Base-by-base conservation (phyloP, 2,329 filamentous ascomycete species). In the Ceratocystis cubensis region DNA sequence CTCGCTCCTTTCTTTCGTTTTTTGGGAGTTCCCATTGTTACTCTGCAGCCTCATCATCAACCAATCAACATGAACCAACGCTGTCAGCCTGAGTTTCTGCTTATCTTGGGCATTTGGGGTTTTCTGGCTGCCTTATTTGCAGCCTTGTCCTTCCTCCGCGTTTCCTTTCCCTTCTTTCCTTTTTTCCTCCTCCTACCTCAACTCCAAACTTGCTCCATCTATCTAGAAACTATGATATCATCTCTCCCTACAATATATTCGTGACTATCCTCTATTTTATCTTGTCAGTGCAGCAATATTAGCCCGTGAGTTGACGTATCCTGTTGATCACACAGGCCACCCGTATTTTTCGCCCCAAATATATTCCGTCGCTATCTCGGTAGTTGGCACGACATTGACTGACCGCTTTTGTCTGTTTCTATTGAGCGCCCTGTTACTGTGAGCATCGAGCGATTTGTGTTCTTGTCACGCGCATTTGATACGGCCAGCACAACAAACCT, bases 131-230 rank as follows among this genome's bases (percentile, higher is more conserved):
- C 20, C 48, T 4, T 25, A 53, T 53, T 10, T 25, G 4, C 33
- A 37, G 33, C 25, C 48, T 53, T 25, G 48, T 53, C 48, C 8
- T 15, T 28, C 20, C 48, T 53, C 20, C 10, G 25, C 28, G 8
- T 28, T 53, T 28, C 8, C 48, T 5, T 48, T 48, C 20, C 20
- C n/a, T 33, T 33, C 57, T 22, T 37, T 13, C 8, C 7, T 1
- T 44, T 44, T 44, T 48, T 87, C 50, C 74, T 28, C 10, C 20
- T 53, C 3, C 3, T 10, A 4, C 3, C 48, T 53, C 5, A n/a
- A 48, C 20, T 20, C 48, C 8, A 15, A 4, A 22, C 25, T 28
- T 53, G 22, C 10, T 25, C 45, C n/a, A 8, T 22, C 22, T 50
- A 10, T 3, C 17, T 10, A 25, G 48, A 10, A 28, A 50, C 22